A percentile compares a stretch with the other conserved stretches of the same genome.
Evolutionary conservation across 176 grass and related monocot genomes (phyloP).

Genomic region (Rhipidocladum racemiflorum): DNA sequence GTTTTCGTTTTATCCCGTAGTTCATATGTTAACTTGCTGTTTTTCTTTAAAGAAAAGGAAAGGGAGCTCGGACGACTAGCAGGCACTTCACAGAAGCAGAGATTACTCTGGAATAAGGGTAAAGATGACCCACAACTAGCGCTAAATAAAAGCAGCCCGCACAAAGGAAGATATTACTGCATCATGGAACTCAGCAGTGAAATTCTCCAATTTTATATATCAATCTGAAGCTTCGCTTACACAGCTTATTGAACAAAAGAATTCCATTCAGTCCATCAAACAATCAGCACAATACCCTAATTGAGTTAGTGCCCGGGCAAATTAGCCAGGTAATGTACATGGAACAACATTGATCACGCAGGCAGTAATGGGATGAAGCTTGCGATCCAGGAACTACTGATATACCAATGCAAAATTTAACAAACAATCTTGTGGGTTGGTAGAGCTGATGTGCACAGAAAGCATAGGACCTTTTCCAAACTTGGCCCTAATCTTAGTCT

Average conservation of each 20-base stretch:
- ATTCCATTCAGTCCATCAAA: slow-evolving; percentile 30
- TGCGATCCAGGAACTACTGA: slow-evolving; percentile 19
- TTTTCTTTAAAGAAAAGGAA: no score
- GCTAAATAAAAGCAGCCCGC: not conserved
- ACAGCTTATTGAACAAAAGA: slow-evolving; percentile 48
- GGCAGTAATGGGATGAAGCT: slow-evolving; percentile 12
- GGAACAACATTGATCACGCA: slow-evolving; percentile 40
- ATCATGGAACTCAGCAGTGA: not conserved
- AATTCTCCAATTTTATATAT: slow-evolving; percentile 36
- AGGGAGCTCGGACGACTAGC: no score
- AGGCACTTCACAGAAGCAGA: not conserved
- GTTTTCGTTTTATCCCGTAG: no score
- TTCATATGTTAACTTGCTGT: no score
- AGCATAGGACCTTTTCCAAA: not conserved
- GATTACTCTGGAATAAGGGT: no score
- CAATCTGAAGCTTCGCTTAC: slow-evolving; percentile 27
- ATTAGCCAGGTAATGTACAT: slow-evolving; percentile 47
- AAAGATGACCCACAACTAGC: not conserved
- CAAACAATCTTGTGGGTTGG: slow-evolving; percentile 9
- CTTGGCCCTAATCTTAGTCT: slow-evolving; percentile 43
- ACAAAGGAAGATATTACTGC: not conserved
- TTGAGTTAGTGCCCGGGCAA: slow-evolving; percentile 14
- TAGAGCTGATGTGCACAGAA: slow-evolving; percentile 30
- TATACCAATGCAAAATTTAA: slow-evolving; percentile 37
- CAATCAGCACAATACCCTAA: slow-evolving; percentile 44